A percentile compares a stretch with the other conserved stretches of the same genome.
Evolutionary conservation across 2,329 filamentous ascomycete genomes (phyloP).

Genomic region (Golovinomyces cichoracearum): DNA sequence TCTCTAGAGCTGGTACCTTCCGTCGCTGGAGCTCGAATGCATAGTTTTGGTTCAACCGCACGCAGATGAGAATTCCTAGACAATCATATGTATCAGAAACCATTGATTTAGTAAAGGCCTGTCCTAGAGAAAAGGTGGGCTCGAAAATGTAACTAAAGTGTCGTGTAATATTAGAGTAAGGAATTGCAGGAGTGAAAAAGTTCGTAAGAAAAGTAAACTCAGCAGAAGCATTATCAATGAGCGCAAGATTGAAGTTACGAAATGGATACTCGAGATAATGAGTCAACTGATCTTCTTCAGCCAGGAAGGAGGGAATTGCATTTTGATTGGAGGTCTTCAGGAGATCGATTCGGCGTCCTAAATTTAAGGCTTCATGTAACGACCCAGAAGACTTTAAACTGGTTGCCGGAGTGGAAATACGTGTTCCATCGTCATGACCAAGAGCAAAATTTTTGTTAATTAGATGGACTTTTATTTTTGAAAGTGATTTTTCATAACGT

Average conservation of each 20-base stretch:
- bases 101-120: constrained; percentile 48
- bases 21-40: constrained; percentile 83
- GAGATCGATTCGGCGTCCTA: constrained; percentile 66
- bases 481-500: constrained; percentile 60
- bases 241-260: constrained; percentile 76
- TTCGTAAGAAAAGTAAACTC: constrained; percentile 84
- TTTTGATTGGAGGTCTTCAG: constrained; percentile 46
- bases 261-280: constrained; percentile 84
- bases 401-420: constrained; percentile 34
- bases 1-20: constrained; percentile 67
- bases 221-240: constrained; percentile 78
- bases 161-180: constrained; percentile 50
- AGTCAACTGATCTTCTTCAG: constrained; percentile 63
- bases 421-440: constrained; percentile 46
- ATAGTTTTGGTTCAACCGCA: constrained; percentile 76
- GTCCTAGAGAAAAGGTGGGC: constrained; percentile 65
- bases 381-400: constrained; percentile 25
- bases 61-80: constrained; percentile 67
- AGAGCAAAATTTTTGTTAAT: constrained; percentile 66
- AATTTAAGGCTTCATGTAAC: constrained; percentile 63
- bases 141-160: constrained; percentile 77
- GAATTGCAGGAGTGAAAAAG: constrained; percentile 61
- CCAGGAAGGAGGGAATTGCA: constrained; percentile 65
- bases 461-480: constrained; percentile 58
- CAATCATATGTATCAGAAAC: constrained; percentile 57